Evolutionary conservation across 306 rosid genomes (phyloP).

Genomic region (Medicago arabica): DNA sequence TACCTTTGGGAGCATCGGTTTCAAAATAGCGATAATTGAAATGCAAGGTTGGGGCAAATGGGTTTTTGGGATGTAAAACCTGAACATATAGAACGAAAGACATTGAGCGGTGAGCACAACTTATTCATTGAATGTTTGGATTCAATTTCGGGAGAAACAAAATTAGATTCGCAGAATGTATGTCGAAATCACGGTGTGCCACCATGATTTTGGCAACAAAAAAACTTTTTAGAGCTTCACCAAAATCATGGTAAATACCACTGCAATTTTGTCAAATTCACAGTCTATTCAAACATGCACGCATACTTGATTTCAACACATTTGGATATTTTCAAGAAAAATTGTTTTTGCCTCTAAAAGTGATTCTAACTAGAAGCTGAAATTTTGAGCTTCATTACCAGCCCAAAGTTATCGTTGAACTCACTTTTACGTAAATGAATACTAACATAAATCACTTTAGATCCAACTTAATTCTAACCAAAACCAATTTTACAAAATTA

Average conservation of each 20-base stretch:
- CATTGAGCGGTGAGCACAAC: neutral
- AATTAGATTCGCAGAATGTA: too few relatives aligned
- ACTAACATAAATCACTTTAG: neutral
- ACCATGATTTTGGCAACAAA: too few relatives aligned
- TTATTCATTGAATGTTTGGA: neutral
- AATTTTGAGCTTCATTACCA: neutral
- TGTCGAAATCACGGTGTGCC: too few relatives aligned
- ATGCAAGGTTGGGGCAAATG: constrained; percentile 94
- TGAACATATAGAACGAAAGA: constrained; percentile 41
- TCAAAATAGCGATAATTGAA: constrained; percentile 97
- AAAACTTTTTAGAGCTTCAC: too few relatives aligned
- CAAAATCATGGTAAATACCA: too few relatives aligned
- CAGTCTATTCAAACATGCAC: too few relatives aligned
- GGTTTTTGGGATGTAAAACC: constrained; percentile 98
- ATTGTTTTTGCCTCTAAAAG: neutral
- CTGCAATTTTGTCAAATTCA: too few relatives aligned
- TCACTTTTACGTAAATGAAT: neutral
- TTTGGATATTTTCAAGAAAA: neutral
- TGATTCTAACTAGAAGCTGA: neutral
- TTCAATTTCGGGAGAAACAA: neutral
- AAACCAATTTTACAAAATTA: neutral
- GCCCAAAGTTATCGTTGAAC: neutral
- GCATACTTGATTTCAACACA: neutral
- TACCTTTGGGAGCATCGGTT: constrained; percentile 92
- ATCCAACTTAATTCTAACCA: neutral